phyloP scores from a whole-genome alignment of 768 basidiomycete genomes.

The Kwoniella dejecticola region DNA sequence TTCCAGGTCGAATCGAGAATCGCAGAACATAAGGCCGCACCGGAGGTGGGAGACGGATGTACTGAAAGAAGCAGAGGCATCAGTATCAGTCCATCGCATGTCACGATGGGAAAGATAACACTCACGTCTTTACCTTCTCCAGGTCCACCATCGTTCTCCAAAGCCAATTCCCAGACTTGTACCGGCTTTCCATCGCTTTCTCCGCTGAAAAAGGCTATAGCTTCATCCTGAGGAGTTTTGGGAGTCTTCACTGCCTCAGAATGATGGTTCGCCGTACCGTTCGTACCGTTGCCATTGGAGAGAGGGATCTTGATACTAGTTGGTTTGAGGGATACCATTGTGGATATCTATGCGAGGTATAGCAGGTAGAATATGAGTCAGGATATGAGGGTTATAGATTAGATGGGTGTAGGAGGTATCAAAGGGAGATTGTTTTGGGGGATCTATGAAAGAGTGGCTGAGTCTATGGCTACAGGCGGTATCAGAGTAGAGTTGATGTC shows the following conservation, averaged over 20 bases:
- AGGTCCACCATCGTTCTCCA: conserved; percentile 90
- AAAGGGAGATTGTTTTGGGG: not conserved
- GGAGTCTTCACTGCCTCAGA: conserved; percentile 60
- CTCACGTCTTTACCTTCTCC: conserved; percentile 78
- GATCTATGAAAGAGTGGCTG: not conserved
- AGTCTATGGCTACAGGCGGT: not conserved
- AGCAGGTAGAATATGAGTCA: not conserved
- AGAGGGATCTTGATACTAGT: conserved; percentile 17
- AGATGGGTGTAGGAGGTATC: not conserved
- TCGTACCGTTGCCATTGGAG: conserved; percentile 10
- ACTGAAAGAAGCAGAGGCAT: conserved; percentile 61
- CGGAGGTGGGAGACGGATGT: conserved; percentile 93
- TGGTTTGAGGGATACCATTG: conserved; percentile 16
- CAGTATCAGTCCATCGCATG: not conserved
- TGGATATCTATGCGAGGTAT: not conserved
- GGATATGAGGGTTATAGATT: not conserved
- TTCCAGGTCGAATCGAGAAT: conserved; percentile 87
- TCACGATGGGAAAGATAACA: conserved; percentile 35
- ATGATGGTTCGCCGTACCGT: not conserved
- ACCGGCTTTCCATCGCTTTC: conserved; percentile 59
- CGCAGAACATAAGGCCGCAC: conserved; percentile 84
- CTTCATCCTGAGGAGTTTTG: conserved; percentile 91
- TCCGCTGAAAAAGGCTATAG: conserved; percentile 80
- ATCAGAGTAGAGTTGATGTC: no score
- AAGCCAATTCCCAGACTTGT: conserved; percentile 78